phyloP scores from a whole-genome alignment of 495 filamentous ascomycete species.

The Penicillium ochrochloron region DNA sequence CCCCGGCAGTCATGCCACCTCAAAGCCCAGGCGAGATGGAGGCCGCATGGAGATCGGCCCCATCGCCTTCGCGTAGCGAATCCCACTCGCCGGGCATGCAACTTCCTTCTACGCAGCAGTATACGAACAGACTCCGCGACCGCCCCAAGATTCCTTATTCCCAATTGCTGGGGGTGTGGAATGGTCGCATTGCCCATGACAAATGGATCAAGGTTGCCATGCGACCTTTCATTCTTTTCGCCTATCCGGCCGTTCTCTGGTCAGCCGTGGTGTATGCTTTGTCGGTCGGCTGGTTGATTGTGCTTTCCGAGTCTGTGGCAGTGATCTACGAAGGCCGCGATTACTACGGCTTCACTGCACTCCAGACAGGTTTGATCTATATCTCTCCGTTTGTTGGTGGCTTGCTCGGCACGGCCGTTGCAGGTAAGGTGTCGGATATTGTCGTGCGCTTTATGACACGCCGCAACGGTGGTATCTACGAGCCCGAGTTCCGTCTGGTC shows the following conservation, averaged over 20 bases:
- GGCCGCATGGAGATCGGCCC: conserved; percentile 19
- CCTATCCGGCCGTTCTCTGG: conserved; percentile 91
- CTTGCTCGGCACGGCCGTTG: conserved; percentile 86
- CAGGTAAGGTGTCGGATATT: conserved; percentile 85
- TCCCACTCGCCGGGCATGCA: conserved; percentile 34
- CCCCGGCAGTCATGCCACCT: conserved; percentile 11
- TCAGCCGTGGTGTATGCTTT: conserved; percentile 84
- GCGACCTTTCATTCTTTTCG: conserved; percentile 83
- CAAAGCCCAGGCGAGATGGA: conserved; percentile 30
- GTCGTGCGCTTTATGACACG: conserved; percentile 78
- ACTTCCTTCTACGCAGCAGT: conserved; percentile 42
- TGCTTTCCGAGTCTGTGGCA: conserved; percentile 85
- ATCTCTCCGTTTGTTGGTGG: conserved; percentile 89
- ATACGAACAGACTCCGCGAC: conserved; percentile 64
- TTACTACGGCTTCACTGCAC: conserved; percentile 76
- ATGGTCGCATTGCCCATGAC: conserved; percentile 77
- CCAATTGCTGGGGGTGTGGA: conserved; percentile 72
- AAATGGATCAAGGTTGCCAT: conserved; percentile 76
- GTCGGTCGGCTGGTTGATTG: conserved; percentile 94
- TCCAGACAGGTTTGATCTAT: conserved; percentile 86
- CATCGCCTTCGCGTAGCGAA: conserved; percentile 41
- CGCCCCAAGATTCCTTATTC: conserved; percentile 68
- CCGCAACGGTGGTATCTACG: conserved; percentile 91
- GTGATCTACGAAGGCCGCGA: conserved; percentile 70
- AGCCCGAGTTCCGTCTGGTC: conserved; percentile 91